Evolutionary conservation across 2,329 filamentous ascomycete species (phyloP), one percentile per base, ranked within the genome.

Genomic region (Epichloe typhina): DNA sequence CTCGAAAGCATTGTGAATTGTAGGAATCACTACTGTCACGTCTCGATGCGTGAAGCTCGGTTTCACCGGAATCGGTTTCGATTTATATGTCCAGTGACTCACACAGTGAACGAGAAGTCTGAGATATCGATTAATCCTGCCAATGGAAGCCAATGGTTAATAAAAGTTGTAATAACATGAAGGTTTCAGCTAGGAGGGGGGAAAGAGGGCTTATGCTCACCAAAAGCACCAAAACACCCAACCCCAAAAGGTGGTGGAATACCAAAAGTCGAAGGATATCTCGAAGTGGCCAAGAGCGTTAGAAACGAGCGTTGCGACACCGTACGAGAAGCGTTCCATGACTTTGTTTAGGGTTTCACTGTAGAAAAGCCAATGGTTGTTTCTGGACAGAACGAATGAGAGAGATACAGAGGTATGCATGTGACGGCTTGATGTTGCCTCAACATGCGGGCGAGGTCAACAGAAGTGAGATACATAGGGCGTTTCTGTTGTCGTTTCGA

Each of bases 1-100:
- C 59, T 89, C 83, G 53, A 91, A 88, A 55, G 82, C 83, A 54
- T 89, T 88, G 63, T 94, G 88, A 56, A 97, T 89, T 11, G 90
- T 94, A 7, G 91, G 91, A 54, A 96, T 86, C 59, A 97, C 87
- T 56, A 96, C 88, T 5, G 91, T 95, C 61, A 95, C 89, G 77
- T 97, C 88, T 58, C 86, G 72, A 36, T 82, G 78, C 31, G 82
- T 88, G 64, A 89, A 83, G 43, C 75, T 82, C n/a, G 91, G 88
- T 55, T 88, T 86, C 52, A 81, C 79, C 40, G 88, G 85, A 50
- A 91, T 84, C 41, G 86, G 86, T 55, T 89, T 86, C 26, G 90
- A 89, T 67, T 82, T 86, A 72, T 95, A 95, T 11, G 74, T 75
- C 86, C 88, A 93, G 65, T 94, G 90, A 60, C 86, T 88, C 60